Evolutionary conservation across 495 filamentous ascomycete genomes (phyloP).

Genomic region (Lophiotrema nucula): DNA sequence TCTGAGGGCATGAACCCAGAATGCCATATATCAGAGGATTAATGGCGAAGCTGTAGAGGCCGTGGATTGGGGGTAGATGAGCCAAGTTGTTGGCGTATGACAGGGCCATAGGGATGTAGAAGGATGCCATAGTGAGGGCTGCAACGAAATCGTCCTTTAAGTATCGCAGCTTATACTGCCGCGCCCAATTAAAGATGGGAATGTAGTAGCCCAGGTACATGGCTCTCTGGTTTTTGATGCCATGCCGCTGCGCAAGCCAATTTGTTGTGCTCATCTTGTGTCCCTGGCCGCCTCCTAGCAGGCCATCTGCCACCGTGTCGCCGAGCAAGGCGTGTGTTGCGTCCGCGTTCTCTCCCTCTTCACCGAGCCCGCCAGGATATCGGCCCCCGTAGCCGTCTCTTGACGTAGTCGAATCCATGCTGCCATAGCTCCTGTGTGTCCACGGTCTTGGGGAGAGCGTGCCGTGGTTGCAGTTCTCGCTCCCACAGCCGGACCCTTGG

Average conservation of each 20-base stretch:
- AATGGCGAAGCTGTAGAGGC: constrained; percentile 92
- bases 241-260: constrained; percentile 59
- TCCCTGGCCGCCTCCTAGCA: constrained; percentile 45
- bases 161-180: constrained; percentile 76
- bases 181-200: constrained; percentile 83
- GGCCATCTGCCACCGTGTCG: constrained; percentile 42
- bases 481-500: constrained; percentile 39
- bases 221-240: constrained; percentile 54
- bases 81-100: constrained; percentile 92
- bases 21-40: constrained; percentile 88
- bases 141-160: constrained; percentile 84
- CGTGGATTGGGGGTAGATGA: constrained; percentile 89
- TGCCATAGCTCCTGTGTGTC: constrained; percentile 49
- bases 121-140: constrained; percentile 84
- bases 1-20: constrained; percentile 82
- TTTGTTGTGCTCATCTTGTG: constrained; percentile 64
- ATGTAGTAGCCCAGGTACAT: constrained; percentile 92
- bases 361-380: constrained; percentile 27
- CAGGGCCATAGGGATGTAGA: constrained; percentile 97
- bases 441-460: constrained; percentile 71
- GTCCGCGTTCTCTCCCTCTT: constrained; percentile 18
- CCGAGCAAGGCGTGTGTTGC: constrained; percentile 38
- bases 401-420: constrained; percentile 41
- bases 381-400: constrained; percentile 34
- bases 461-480: constrained; percentile 64